These are phyloP conservation scores for Tylopilus sp. DNA, from an alignment of 768 basidiomycete genomes.

Conservation along the genomic window DNA sequence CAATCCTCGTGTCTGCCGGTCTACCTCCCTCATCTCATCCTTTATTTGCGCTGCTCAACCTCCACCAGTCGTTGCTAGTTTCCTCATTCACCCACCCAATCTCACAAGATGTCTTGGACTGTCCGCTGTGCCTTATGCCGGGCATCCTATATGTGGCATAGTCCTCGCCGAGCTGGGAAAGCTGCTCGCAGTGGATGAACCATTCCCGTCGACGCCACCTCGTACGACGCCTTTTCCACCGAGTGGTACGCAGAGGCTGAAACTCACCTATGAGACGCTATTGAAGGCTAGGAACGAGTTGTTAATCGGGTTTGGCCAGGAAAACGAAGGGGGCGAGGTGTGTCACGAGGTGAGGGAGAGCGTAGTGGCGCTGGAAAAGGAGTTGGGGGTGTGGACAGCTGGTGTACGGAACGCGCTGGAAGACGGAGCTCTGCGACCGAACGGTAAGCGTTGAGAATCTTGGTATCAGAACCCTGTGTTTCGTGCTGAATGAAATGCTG, in stretches of 20 bases:
- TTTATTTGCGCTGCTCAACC: slow-evolving; percentile 65
- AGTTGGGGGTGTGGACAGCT: slow-evolving; percentile 65
- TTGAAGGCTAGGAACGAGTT: slow-evolving; percentile 59
- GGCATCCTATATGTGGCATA: slow-evolving; percentile 77
- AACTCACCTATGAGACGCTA: slow-evolving; percentile 62
- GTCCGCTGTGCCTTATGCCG: slow-evolving; percentile 46
- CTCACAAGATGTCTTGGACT: slow-evolving; percentile 59
- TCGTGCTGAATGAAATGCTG: no score
- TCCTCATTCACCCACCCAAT: slow-evolving; percentile 39
- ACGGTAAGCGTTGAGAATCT: background rate
- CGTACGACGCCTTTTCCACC: slow-evolving; percentile 51
- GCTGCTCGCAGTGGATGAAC: slow-evolving; percentile 76
- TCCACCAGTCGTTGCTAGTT: slow-evolving; percentile 67
- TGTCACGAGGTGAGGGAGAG: slow-evolving; percentile 59
- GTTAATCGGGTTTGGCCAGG: slow-evolving; percentile 65
- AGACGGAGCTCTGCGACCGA: slow-evolving; percentile 33
- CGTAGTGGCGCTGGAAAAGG: slow-evolving; percentile 63
- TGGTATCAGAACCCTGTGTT: no score
- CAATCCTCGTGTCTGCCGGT: slow-evolving; percentile 56
- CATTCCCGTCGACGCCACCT: slow-evolving; percentile 34
- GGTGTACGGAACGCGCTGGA: slow-evolving; percentile 56
- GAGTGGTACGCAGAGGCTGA: slow-evolving; percentile 59
- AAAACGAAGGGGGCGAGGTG: slow-evolving; percentile 68
- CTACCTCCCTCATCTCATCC: slow-evolving; percentile 72
- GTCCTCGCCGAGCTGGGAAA: slow-evolving; percentile 80